Base-by-base conservation (phyloP, 495 filamentous ascomycete genomes). In the Aspergillus ellipticus region DNA sequence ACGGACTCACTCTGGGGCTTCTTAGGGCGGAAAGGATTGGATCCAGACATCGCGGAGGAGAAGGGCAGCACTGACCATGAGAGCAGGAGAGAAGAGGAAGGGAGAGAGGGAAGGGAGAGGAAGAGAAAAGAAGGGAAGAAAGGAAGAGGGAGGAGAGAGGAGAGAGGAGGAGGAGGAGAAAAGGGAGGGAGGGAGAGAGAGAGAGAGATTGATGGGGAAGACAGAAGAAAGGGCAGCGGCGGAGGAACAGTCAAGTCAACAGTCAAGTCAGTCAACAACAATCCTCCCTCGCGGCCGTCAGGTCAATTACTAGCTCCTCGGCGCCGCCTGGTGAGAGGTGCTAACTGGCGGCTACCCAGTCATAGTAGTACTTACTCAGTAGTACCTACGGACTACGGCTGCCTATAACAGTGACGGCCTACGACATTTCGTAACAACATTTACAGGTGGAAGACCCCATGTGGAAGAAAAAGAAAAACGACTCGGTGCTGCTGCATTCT, bases 11-110 rank as follows among this genome's bases (percentile, higher is more conserved):
- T 62, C 59, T 71, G 65, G 45, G 64, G 37, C 50, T 71, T 71
- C 57, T 66, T 78, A 67, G 67, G 70, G 67, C 79, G 79, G 67
- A 82, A 82, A 69, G 79, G 79, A 78, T 82, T 82, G 65, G 70
- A 79, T 66, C 73, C 77, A 75, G 79, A 77, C 79, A 82, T 82
- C 60, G 71, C 69, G 72, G 52, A 69, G 65, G 53, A 62, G 58
- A 49, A 64, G 67, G 51, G 61, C 58, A 51, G 65, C 53, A 56
- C 61, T 61, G 61, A 54, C 57, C 60, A 70, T 66, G 64, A 59
- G 57, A 61, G 63, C 62, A 52, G 43, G 51, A 43, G 42, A 58
- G 33, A 35, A 41, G 42, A 53, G 46, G 42, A 26, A 51, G 52
- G 49, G 33, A 58, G 55, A 52, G 57, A 54, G 54, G 52, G 53